phyloP scores from a whole-genome alignment of 495 filamentous ascomycete genomes.

The Aspergillus steynii region DNA sequence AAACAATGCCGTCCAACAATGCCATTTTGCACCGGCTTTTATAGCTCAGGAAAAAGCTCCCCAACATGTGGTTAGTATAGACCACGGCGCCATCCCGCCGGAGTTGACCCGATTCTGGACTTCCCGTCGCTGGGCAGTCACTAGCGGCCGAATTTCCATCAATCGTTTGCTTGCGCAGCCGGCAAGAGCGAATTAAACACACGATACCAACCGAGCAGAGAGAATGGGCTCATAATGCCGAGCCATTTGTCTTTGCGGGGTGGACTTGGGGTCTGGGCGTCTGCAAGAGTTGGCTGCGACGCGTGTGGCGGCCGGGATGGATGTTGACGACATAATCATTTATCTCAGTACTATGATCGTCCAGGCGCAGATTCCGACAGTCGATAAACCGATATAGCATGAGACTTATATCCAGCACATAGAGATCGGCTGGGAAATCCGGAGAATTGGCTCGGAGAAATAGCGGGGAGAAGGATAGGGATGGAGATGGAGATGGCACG shows the following conservation, averaged over 20 bases:
- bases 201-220: background rate
- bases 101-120: conserved; percentile 19
- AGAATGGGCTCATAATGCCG: background rate
- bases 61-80: background rate
- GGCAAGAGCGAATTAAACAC: background rate
- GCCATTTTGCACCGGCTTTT: background rate
- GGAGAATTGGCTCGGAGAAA: conserved; percentile 27
- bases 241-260: background rate
- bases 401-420: background rate
- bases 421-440: background rate
- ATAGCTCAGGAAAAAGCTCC: background rate
- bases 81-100: conserved; percentile 29
- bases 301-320: background rate
- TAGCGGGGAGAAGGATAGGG: conserved; percentile 11
- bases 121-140: conserved; percentile 10
- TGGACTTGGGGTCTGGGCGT: background rate
- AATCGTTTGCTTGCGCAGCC: conserved; percentile 8
- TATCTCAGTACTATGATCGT: background rate
- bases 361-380: background rate
- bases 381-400: background rate
- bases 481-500: background rate
- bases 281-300: background rate
- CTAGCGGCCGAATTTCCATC: conserved; percentile 16
- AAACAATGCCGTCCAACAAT: background rate
- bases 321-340: background rate